Base-by-base conservation (phyloP, 2,329 filamentous ascomycete genomes). In the Diaporthe humulicola region DNA sequence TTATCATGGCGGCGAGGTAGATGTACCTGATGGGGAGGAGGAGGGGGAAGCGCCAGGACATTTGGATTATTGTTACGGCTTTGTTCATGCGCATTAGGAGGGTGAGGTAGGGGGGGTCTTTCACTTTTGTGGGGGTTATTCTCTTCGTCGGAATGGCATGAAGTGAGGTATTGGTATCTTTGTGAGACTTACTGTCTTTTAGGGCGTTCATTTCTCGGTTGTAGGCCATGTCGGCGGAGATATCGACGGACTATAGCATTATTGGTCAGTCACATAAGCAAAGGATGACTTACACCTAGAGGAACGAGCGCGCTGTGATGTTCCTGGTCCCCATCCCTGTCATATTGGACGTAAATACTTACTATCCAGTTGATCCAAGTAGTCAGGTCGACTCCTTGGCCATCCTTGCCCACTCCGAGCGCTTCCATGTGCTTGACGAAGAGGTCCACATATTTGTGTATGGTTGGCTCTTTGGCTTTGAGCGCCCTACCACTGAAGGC, bases 401-500 rank as follows among this genome's bases (percentile, higher is more conserved):
- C 57, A 40, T 25, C 15, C 14, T 28, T 2, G 0, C 56, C 71
- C 0, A 28, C 12, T 6, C 71, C 69, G 1, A 77, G 22, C 1
- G 19, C 30, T 22, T 75, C 77, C 78, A 79, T 80, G 2, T 67
- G 66, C 2, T 71, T 38, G n/a, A 80, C 70, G 60, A 80, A 80
- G 19, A 71, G 72, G 70, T 80, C 76, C 22, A 78, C 72, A 42
- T 80, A 73, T 33, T 74, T 54, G 25, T 79, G 77, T 1, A 79
- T 42, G 9, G 77, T 14, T 1, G 78, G 75, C 70, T 79, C 77
- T 33, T 77, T 76, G 0, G 61, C 50, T 8, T 71, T 73, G 19
- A 77, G 74, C 4, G 76, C 70, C 7, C 75, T 60, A 1, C n/a
- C 57, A 42, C 78, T 80, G 40, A 81, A 80, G 5, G 78, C 79